These are phyloP conservation scores for Allomyces javanicus DNA, from an alignment of 192 early-diverging fungal genomes.

Conservation along the genomic window DNA sequence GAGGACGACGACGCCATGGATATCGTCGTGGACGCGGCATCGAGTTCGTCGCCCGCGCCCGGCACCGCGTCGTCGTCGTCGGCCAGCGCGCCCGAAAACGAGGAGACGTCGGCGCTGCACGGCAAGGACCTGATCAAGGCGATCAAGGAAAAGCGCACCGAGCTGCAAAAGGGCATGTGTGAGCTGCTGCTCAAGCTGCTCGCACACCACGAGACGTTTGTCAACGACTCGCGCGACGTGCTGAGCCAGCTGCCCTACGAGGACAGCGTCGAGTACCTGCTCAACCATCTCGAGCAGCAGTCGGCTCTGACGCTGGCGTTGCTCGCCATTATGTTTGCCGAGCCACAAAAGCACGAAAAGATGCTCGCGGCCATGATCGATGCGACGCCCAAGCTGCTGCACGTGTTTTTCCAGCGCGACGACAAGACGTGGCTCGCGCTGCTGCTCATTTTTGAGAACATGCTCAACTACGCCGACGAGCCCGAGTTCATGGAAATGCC, in stretches of 20 bases:
- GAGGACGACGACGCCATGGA: conserved; percentile 12
- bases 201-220: conserved; percentile 9
- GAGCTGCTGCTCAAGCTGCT: conserved; percentile 15
- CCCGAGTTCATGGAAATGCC: neutral
- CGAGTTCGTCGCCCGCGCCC: conserved; percentile 5
- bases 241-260: neutral
- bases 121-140: conserved; percentile 20
- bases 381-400: neutral
- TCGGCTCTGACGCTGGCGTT: neutral
- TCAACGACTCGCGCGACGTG: neutral
- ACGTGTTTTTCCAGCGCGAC: neutral
- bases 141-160: conserved; percentile 25
- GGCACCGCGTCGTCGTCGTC: conserved; percentile 13
- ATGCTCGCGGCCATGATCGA: neutral
- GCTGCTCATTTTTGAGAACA: neutral
- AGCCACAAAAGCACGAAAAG: neutral
- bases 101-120: conserved; percentile 7
- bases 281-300: neutral
- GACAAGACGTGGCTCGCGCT: neutral
- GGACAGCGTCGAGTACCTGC: neutral
- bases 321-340: neutral
- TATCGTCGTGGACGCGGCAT: conserved; percentile 10
- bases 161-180: conserved; percentile 3
- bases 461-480: neutral
- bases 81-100: conserved; percentile 14